Evolutionary conservation across 202 grass and related monocot species (phyloP), one percentile per base, ranked within the genome.

Genomic region (Schoenoplectus tabernaemontani): DNA sequence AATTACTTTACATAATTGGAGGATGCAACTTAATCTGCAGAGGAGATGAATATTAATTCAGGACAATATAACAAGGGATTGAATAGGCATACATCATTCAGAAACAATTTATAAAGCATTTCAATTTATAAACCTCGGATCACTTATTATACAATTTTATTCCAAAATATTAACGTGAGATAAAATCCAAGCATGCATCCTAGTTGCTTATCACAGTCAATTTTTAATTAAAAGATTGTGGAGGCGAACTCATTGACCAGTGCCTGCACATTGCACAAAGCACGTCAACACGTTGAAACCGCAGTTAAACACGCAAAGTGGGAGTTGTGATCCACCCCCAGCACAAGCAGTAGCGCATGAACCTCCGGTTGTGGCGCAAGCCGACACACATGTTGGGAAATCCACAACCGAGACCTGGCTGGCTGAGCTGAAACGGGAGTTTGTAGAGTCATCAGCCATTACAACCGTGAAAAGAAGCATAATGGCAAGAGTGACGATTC

Each of bases 61-160:
- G 3, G 19, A 22, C n/a, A 16, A 62, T 60, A 26, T 0, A 68
- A n/a, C 19, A 8, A 68, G 16, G n/a, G n/a, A n/a, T n/a, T n/a
- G n/a, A n/a, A n/a, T n/a, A n/a, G n/a, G n/a, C n/a, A n/a, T n/a
- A n/a, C n/a, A n/a, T n/a, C n/a, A n/a, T n/a, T n/a, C n/a, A n/a
- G n/a, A 23, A 1, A 54, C 26, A 74, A 36, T 50, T 62, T 54
- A 67, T 37, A 23, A 54, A 33, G 15, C 26, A 32, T 26, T 71
- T n/a, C 17, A 53, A 22, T 69, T 9, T 54, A 47, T 28, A 74
- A 72, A 74, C 46, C 47, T 36, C 10, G 46, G 16, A 54, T 74
- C 7, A 74, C 30, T 74, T 74, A 75, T 56, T 75, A 54, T 47
- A 75, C 9, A 34, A 32, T 20, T 75, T 75, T 75, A 56, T 75